Percentiles rank a stretch among this genome's conserved stretches.
Conservation (phyloP, 495 filamentous ascomycete genomes). For the Penicillium simplicissimum region DNA sequence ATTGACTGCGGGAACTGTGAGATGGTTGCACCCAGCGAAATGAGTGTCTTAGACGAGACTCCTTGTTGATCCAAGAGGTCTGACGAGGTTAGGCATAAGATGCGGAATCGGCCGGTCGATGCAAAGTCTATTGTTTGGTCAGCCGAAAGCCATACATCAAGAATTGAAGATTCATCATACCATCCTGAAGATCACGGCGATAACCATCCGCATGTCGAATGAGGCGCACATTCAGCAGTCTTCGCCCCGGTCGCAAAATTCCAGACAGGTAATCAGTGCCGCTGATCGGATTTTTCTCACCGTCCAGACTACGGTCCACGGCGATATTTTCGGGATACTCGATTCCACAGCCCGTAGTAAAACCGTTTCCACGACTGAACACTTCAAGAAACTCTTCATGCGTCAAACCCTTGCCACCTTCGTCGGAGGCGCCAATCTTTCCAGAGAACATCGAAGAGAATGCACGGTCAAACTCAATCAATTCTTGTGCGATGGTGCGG, state of each 20-base stretch:
- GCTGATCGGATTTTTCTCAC: conserved; percentile 26
- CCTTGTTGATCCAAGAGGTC: conserved; percentile 35
- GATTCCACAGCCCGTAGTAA: conserved; percentile 49
- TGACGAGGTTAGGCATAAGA: conserved; percentile 43
- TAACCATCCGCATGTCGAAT: conserved; percentile 50
- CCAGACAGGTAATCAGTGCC: conserved; percentile 50
- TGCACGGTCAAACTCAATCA: conserved; percentile 70
- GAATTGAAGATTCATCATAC: conserved; percentile 24
- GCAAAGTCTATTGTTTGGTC: conserved; percentile 33
- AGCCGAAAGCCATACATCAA: background rate
- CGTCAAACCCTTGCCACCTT: conserved; percentile 39
- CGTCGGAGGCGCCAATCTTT: conserved; percentile 41
- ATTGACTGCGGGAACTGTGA: conserved; percentile 43
- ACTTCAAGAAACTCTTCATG: conserved; percentile 55
- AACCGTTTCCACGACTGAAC: conserved; percentile 47
- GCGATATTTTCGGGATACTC: conserved; percentile 48
- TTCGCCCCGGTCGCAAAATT: conserved; percentile 34
- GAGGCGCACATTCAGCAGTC: conserved; percentile 37
- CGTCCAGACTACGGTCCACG: conserved; percentile 29
- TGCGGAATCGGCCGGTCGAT: conserved; percentile 49
- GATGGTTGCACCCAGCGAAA: conserved; percentile 42
- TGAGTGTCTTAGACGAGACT: conserved; percentile 33
- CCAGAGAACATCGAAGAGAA: conserved; percentile 56
- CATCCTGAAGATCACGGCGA: conserved; percentile 49
- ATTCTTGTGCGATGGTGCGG: conserved; percentile 65